Percentiles rank a stretch among this genome's conserved stretches.
These are phyloP conservation scores for Termitomyces titanicus DNA, from an alignment of 768 basidiomycete genomes.

Conservation along the genomic window DNA sequence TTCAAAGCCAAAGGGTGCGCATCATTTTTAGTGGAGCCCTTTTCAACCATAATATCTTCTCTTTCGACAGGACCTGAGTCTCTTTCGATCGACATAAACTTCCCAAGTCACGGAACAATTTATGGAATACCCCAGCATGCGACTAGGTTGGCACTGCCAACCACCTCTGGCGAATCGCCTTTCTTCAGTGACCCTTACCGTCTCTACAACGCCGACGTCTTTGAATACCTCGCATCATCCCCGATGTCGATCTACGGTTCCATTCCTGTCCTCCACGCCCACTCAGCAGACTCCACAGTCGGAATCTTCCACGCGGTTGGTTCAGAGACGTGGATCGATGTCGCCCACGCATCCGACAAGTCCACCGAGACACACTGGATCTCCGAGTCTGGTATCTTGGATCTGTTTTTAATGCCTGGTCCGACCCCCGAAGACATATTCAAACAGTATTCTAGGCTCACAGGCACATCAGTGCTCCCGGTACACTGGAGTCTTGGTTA, in stretches of 20 bases:
- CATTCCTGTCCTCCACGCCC: conserved; percentile 92
- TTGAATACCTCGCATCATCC: conserved; percentile 86
- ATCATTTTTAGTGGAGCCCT: background rate
- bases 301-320: conserved; percentile 84
- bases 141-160: conserved; percentile 82
- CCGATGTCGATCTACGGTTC: conserved; percentile 85
- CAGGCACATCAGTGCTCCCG: conserved; percentile 85
- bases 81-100: conserved; percentile 86
- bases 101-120: conserved; percentile 87
- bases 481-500: conserved; percentile 90
- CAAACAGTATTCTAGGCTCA: conserved; percentile 79
- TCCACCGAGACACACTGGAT: conserved; percentile 95
- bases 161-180: conserved; percentile 76
- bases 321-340: conserved; percentile 95
- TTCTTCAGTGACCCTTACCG: conserved; percentile 89
- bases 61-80: conserved; percentile 85
- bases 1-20: conserved; percentile 88
- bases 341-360: conserved; percentile 61
- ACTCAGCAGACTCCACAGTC: conserved; percentile 82
- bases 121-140: conserved; percentile 98
- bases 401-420: conserved; percentile 91
- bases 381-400: conserved; percentile 94
- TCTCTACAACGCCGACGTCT: conserved; percentile 93
- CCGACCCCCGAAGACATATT: conserved; percentile 82
- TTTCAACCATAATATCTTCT: background rate